Evolutionary conservation across 352 stramenopile species (phyloP).

Genomic region (Globisporangium barbulae): DNA sequence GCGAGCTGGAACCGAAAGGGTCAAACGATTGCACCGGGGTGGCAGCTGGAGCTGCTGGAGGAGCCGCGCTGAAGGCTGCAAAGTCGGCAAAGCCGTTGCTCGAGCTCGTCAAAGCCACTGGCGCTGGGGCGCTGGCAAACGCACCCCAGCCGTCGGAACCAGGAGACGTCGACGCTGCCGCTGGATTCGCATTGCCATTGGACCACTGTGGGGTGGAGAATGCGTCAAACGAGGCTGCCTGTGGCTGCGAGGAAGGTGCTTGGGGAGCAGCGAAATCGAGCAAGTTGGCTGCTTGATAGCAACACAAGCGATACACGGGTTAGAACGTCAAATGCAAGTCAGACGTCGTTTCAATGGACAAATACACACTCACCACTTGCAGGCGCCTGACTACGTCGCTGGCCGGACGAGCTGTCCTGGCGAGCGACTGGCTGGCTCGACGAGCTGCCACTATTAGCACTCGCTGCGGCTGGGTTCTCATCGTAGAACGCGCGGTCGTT

Average conservation of each 20-base stretch:
- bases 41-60: constrained; percentile 17
- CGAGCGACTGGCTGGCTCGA: neutral
- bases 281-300: constrained; percentile 32
- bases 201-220: constrained; percentile 23
- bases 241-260: constrained; percentile 19
- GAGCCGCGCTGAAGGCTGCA: constrained; percentile 32
- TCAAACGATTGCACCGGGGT: constrained; percentile 23
- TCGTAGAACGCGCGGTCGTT: constrained; percentile 79
- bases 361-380: constrained; percentile 8
- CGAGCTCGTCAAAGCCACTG: constrained; percentile 7
- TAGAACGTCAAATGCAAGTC: neutral
- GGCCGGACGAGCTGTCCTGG: constrained; percentile 14
- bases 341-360: neutral
- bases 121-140: constrained; percentile 30
- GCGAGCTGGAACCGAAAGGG: constrained; percentile 25
- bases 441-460: neutral
- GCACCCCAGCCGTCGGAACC: constrained; percentile 21
- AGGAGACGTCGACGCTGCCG: constrained; percentile 16
- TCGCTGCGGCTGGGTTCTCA: constrained; percentile 25
- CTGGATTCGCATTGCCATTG: constrained; percentile 13
- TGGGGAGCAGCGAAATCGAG: constrained; percentile 51
- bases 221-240: constrained; percentile 35
- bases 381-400: constrained; percentile 1
- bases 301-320: neutral
- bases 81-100: constrained; percentile 48